Conservation (phyloP, 306 rosid species). For the Ammopiptanthus mongolicus region DNA sequence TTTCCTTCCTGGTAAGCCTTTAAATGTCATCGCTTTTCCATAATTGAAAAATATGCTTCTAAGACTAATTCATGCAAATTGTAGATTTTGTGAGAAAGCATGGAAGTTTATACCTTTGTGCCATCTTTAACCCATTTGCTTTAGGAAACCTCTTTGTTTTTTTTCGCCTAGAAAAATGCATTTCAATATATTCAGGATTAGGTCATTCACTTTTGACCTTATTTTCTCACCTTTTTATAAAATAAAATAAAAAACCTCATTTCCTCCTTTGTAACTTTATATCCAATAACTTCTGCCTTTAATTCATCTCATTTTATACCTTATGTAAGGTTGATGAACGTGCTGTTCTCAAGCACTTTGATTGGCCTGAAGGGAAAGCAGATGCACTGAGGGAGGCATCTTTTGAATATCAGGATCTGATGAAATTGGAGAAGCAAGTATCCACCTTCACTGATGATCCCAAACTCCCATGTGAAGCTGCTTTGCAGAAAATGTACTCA, state of each 20-base stretch:
- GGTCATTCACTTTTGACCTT: background rate
- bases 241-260: background rate
- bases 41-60: background rate
- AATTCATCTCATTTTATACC: constrained; percentile 14
- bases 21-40: background rate
- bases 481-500: constrained; percentile 84
- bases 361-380: constrained; percentile 94
- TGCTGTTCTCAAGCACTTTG: constrained; percentile 93
- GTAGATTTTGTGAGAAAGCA: constrained; percentile 1
- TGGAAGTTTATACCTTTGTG: background rate
- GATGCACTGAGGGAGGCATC: constrained; percentile 93
- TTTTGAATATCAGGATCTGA: constrained; percentile 75
- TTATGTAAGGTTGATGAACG: constrained; percentile 68
- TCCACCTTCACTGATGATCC: constrained; percentile 77
- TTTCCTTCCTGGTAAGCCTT: constrained; percentile 35
- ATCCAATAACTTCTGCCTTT: background rate
- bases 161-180: background rate
- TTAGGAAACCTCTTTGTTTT: background rate
- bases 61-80: background rate
- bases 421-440: constrained; percentile 70
- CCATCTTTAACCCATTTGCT: background rate
- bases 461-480: constrained; percentile 62
- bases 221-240: background rate
- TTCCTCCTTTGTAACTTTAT: background rate
- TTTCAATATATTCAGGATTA: background rate